phyloP scores from a whole-genome alignment of 2,329 filamentous ascomycete species.

The Nothopassalora personata region DNA sequence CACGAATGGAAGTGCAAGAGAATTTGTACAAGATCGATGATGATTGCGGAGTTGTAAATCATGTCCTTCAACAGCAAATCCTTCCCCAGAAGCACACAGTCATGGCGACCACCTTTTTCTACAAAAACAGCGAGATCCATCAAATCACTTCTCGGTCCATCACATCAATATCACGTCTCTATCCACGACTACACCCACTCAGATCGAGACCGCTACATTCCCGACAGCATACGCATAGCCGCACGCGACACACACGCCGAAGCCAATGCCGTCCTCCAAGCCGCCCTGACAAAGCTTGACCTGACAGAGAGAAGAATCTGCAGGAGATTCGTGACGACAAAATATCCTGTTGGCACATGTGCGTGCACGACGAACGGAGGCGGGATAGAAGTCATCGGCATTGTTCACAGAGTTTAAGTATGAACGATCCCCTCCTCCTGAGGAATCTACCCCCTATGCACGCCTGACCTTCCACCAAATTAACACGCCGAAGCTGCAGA shows the following conservation, averaged over 20 bases:
- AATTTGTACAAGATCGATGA: no score
- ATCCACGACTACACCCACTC: not conserved
- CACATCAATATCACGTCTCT: not conserved
- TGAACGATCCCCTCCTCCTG: not conserved
- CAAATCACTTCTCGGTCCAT: not conserved
- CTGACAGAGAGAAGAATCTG: not conserved
- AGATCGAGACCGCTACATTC: not conserved
- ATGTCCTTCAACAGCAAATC: no score
- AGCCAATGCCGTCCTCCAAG: not conserved
- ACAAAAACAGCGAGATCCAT: not conserved
- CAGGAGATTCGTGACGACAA: not conserved
- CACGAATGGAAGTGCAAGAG: no score
- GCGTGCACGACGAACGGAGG: not conserved
- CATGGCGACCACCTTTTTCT: not conserved
- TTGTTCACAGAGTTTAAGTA: not conserved
- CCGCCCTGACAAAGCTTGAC: not conserved
- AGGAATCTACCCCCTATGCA: no score
- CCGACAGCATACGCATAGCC: not conserved
- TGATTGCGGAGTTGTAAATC: no score
- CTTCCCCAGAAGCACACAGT: no score
- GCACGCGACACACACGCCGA: not conserved
- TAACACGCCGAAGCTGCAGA: no score
- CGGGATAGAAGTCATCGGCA: not conserved
- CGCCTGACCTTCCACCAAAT: no score
- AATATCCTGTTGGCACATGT: not conserved